Conservation (phyloP, 257 asterid genomes). For the Solanum ossicruentum region DNA sequence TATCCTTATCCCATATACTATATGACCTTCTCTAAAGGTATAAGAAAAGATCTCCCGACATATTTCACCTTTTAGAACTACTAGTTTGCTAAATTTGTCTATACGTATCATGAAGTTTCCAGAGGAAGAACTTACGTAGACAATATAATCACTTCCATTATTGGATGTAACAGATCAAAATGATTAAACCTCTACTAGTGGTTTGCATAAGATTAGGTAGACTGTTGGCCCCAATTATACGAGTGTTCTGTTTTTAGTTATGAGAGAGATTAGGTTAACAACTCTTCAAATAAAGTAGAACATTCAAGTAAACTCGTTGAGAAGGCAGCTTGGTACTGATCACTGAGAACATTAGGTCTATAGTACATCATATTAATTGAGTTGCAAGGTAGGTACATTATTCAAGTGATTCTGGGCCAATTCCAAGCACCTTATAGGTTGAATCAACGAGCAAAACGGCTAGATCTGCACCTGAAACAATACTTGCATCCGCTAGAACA, state of each 20-base stretch:
- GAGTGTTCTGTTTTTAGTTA: background rate
- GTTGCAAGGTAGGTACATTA: background rate
- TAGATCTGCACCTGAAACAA: background rate
- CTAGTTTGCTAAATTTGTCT: background rate
- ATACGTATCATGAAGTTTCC: background rate
- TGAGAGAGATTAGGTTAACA: constrained; percentile 29
- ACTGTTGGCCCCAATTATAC: constrained; percentile 1
- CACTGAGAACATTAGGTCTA: background rate
- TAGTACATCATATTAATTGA: background rate
- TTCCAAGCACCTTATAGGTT: background rate
- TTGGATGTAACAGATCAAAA: background rate
- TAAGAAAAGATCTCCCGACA: no score
- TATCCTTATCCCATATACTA: background rate
- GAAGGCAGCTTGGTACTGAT: background rate
- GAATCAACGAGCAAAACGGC: background rate
- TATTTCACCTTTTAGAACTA: background rate
- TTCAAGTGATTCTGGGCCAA: background rate
- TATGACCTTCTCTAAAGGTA: background rate
- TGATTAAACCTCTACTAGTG: background rate
- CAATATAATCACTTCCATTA: background rate
- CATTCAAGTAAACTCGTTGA: background rate
- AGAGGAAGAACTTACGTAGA: background rate
- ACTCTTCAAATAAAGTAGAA: constrained; percentile 9
- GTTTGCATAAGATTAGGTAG: background rate
- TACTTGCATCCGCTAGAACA: background rate